Evolutionary conservation across 2,329 filamentous ascomycete genomes (phyloP).

Genomic region (Ophiostoma australiae): DNA sequence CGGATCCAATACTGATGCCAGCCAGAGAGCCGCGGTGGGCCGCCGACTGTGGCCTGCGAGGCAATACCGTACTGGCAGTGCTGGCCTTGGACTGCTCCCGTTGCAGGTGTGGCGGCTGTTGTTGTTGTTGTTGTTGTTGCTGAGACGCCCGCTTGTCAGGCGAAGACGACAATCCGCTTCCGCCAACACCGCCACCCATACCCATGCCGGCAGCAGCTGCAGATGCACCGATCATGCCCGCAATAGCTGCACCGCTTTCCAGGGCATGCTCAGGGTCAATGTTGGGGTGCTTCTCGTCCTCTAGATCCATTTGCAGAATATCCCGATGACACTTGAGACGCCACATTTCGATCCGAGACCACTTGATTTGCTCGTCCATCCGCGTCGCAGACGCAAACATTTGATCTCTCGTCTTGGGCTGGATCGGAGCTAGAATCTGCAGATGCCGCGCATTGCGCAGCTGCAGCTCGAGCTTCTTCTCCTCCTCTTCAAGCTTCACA

Average conservation of each 20-base stretch:
- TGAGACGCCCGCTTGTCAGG: neutral
- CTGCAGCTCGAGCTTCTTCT: slow-evolving; percentile 76
- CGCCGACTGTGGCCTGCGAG: slow-evolving; percentile 38
- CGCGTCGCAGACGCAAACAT: slow-evolving; percentile 79
- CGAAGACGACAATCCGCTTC: neutral
- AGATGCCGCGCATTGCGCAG: slow-evolving; percentile 87
- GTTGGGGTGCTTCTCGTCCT: slow-evolving; percentile 60
- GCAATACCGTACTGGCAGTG: slow-evolving; percentile 31
- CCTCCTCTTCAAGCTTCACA: slow-evolving; percentile 65
- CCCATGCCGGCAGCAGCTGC: slow-evolving; percentile 12
- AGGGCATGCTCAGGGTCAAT: slow-evolving; percentile 33
- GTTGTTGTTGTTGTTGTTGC: neutral
- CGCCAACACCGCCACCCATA: neutral
- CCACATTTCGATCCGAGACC: slow-evolving; percentile 93
- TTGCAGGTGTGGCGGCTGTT: slow-evolving; percentile 24
- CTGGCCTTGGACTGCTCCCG: slow-evolving; percentile 35
- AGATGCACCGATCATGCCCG: slow-evolving; percentile 22
- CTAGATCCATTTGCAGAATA: slow-evolving; percentile 77
- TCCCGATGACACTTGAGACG: slow-evolving; percentile 84
- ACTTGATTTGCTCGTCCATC: slow-evolving; percentile 83
- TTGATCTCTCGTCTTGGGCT: slow-evolving; percentile 81
- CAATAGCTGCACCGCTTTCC: slow-evolving; percentile 27
- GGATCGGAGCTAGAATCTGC: slow-evolving; percentile 81
- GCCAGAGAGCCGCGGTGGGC: slow-evolving; percentile 32
- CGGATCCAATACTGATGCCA: slow-evolving; percentile 20